Evolutionary conservation across 1,284 basidiomycete species (phyloP), one percentile per base, ranked within the genome.

Genomic region (Sporisorium exsertum): DNA sequence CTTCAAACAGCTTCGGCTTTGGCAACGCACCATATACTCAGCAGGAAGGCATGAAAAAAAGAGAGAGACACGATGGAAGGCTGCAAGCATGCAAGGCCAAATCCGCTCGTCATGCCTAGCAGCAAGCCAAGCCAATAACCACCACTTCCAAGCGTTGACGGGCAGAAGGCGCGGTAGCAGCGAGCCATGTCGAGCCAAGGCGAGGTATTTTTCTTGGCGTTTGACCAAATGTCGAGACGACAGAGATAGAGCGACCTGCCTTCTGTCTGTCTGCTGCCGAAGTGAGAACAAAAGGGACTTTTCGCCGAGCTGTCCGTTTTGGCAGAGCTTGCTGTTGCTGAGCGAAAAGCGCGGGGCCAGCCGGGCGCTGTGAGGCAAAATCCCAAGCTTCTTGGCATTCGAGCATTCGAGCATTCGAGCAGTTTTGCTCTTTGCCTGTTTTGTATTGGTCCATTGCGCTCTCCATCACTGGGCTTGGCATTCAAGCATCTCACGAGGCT

Each of bases 301-400:
- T 50, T 50, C 35, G 27, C 57, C 47, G 35, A 50, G 57, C 57
- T 58, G 57, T 58, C 57, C 57, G 35, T 24, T 58, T 58, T 16
- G 57, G 57, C 57, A 50, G 47, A 15, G 46, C 16, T 13, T 8
- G 5, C 26, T 24, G 7, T 15, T 27, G 12, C 24, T 33, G 50
- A 22, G 13, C 27, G 16, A 26, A 20, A 6, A 24, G 24, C 24
- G 45, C 45, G 45, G 13, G 24, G 24, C 26, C 37, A 4, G 37
- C 4, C 16, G 16, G 4, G 16, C 35, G 20, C 3, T 9, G 35
- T 8, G 5, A 10, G 12, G 35, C 24, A 33, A 37, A 58, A 29
- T 22, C 51, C 51, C 59, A 61, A 61, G 59, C 22, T 29, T 37
- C 59, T 61, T 61, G 59, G 59, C 59, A 54, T 54, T 60, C 40